Percentiles rank a stretch among this genome's conserved stretches.
Evolutionary conservation across 495 filamentous ascomycete genomes (phyloP).

Genomic region (Penicillium turbatum): DNA sequence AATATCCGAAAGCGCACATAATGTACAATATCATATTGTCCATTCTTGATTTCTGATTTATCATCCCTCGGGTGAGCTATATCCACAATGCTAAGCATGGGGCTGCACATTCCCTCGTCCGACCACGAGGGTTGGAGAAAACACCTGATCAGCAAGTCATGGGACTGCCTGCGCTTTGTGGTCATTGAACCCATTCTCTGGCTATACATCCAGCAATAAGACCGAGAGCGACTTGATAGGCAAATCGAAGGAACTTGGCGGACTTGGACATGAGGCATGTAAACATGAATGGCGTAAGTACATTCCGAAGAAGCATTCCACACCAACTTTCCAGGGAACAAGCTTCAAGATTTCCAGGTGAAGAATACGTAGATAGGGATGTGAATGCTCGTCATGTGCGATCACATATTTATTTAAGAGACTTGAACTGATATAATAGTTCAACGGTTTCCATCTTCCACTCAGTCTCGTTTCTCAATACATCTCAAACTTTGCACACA

Average conservation of each 20-base stretch:
- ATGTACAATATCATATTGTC: no score
- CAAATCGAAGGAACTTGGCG: background rate
- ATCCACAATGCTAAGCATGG: background rate
- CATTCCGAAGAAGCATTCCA: slow-evolving; percentile 26
- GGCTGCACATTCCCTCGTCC: background rate
- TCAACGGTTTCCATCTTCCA: background rate
- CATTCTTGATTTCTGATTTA: no score
- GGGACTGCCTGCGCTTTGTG: background rate
- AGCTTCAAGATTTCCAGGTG: slow-evolving; percentile 5
- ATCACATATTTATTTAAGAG: background rate
- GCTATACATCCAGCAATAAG: background rate
- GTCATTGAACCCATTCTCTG: no score
- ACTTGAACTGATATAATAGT: slow-evolving; percentile 2
- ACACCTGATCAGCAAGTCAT: background rate
- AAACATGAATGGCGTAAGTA: slow-evolving; percentile 17
- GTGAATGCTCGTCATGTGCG: slow-evolving; percentile 8
- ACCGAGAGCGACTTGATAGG: background rate
- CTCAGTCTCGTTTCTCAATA: background rate
- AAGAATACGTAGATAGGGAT: slow-evolving; percentile 6
- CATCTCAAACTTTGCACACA: background rate
- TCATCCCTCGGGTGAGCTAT: background rate
- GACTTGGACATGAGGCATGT: slow-evolving; percentile 4
- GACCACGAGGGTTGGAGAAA: background rate
- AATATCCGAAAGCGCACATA: no score
- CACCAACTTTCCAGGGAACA: slow-evolving; percentile 7